Percentiles rank a stretch among this genome's conserved stretches.
phyloP scores from a whole-genome alignment of 495 filamentous ascomycete species.

The Pyrenula massariospora region DNA sequence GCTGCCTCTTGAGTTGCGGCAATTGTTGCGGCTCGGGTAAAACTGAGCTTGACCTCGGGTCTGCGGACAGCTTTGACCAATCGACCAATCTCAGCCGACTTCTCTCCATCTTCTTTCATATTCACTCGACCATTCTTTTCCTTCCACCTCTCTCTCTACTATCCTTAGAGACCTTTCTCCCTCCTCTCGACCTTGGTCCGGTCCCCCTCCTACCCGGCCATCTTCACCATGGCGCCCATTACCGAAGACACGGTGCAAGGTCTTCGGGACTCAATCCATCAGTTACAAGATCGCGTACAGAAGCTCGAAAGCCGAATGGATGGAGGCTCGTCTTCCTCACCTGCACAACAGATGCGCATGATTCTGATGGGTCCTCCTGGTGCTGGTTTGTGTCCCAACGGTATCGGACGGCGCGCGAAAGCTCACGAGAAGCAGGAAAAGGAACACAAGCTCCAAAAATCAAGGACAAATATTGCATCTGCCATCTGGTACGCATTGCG shows the following conservation, averaged over 20 bases:
- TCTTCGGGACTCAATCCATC: constrained; percentile 65
- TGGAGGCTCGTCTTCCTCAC: constrained; percentile 32
- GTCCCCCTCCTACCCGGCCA: constrained; percentile 13
- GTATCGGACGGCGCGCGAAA: neutral
- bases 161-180: constrained; percentile 4
- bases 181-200: constrained; percentile 15
- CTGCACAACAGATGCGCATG: constrained; percentile 65
- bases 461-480: constrained; percentile 93
- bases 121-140: constrained; percentile 2
- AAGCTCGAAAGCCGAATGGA: constrained; percentile 58
- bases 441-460: constrained; percentile 96
- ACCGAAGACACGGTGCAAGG: constrained; percentile 62
- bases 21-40: neutral
- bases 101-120: constrained; percentile 3
- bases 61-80: neutral
- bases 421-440: constrained; percentile 60
- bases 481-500: constrained; percentile 85
- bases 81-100: constrained; percentile 7
- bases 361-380: constrained; percentile 96
- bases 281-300: constrained; percentile 74
- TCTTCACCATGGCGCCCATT: constrained; percentile 66
- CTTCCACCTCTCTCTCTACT: constrained; percentile 8
- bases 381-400: constrained; percentile 58
- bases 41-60: neutral
- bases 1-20: constrained; percentile 3